Conservation (phyloP, 106 monocot species). For the Chionographis japonica region DNA sequence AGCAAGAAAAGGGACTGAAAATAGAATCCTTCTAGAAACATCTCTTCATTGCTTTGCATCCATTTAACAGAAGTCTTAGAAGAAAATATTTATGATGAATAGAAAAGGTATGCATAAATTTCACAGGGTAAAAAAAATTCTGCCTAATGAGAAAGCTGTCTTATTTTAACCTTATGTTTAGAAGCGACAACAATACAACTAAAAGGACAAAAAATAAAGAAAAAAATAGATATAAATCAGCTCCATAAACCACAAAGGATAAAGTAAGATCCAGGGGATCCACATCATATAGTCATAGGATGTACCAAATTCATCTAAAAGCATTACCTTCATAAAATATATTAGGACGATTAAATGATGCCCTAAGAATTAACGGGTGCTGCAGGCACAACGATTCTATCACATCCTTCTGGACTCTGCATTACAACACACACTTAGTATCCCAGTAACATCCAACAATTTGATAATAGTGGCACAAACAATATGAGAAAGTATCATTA, state of each 20-base stretch:
- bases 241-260: too few relatives aligned
- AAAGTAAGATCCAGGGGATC: background rate
- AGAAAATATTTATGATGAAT: too few relatives aligned
- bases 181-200: too few relatives aligned
- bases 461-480: background rate
- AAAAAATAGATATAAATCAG: too few relatives aligned
- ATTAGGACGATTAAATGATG: slow-evolving; percentile 97
- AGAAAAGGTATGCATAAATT: too few relatives aligned
- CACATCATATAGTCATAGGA: background rate
- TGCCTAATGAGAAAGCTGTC: too few relatives aligned
- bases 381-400: slow-evolving; percentile 66
- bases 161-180: too few relatives aligned
- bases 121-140: too few relatives aligned
- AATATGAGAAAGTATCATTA: background rate
- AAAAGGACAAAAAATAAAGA: too few relatives aligned
- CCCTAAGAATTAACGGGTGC: slow-evolving; percentile 60
- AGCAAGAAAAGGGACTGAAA: background rate
- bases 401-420: slow-evolving; percentile 92
- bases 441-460: background rate
- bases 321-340: slow-evolving; percentile 95
- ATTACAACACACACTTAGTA: slow-evolving; percentile 17
- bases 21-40: too few relatives aligned
- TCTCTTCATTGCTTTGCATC: too few relatives aligned
- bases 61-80: too few relatives aligned
- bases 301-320: background rate